Percentiles rank a stretch among this genome's conserved stretches.
These are phyloP conservation scores for Pyrus bretschneideri DNA, from an alignment of 306 rosid species.

Conservation along the genomic window DNA sequence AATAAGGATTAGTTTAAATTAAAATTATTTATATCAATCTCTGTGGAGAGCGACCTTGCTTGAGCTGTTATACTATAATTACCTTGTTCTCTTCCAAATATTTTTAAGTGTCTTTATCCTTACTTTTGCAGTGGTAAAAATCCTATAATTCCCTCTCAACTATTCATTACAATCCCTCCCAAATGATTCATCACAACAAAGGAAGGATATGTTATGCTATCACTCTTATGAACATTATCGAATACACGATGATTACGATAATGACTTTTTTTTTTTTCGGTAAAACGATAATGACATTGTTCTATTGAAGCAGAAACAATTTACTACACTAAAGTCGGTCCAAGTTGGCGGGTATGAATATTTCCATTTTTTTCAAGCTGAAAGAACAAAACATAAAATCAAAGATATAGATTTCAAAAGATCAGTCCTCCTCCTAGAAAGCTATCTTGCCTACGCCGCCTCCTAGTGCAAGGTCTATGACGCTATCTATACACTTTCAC, in stretches of 20 bases:
- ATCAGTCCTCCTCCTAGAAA: not conserved
- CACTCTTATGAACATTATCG: not conserved
- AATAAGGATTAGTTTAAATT: too few species aligned
- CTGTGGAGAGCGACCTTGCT: too few species aligned
- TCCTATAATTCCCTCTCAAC: too few species aligned
- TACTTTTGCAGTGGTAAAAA: too few species aligned
- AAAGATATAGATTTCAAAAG: not conserved
- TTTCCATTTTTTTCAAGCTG: not conserved
- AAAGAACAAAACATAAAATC: not conserved
- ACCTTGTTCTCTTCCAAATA: too few species aligned
- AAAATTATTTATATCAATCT: too few species aligned
- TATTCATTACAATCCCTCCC: not conserved
- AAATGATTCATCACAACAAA: not conserved
- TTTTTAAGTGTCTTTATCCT: too few species aligned
- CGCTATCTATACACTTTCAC: not conserved
- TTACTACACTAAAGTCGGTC: not conserved
- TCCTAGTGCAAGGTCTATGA: not conserved
- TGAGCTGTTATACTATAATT: too few species aligned
- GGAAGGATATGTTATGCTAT: not conserved
- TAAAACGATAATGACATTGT: not conserved
- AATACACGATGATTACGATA: not conserved
- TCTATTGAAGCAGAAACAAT: not conserved
- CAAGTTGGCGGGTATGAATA: conserved; percentile 17
- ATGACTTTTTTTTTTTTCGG: not conserved
- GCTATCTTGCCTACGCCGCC: not conserved